phyloP scores from a whole-genome alignment of 2,329 filamentous ascomycete species.

The Nakataea oryzae region DNA sequence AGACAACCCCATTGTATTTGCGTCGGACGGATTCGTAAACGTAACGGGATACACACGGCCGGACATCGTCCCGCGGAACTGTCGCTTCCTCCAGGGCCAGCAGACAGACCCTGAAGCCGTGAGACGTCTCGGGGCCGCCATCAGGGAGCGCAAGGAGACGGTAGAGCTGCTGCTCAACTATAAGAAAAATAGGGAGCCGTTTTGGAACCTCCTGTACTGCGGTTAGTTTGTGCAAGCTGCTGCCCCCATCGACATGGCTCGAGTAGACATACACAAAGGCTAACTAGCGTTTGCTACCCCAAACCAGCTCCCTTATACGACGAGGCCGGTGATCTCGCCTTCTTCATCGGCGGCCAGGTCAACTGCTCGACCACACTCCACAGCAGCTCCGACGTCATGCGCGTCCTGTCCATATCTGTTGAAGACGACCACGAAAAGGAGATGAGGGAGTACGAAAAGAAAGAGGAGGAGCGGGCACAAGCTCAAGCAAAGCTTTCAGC shows the following conservation, averaged over 20 bases:
- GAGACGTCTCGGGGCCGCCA: conserved; percentile 23
- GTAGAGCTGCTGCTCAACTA: conserved; percentile 37
- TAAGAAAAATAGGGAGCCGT: conserved; percentile 35
- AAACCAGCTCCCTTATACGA: neutral
- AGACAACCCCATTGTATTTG: conserved; percentile 39
- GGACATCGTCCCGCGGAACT: conserved; percentile 36
- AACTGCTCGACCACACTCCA: conserved; percentile 45
- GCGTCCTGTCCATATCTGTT: conserved; percentile 22
- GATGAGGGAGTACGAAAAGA: neutral
- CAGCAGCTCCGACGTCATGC: conserved; percentile 37
- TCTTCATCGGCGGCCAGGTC: conserved; percentile 46
- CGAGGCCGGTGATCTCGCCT: conserved; percentile 31
- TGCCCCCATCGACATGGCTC: conserved; percentile 26
- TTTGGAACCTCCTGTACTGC: conserved; percentile 43
- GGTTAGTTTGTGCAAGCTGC: neutral
- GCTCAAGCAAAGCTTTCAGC: neutral
- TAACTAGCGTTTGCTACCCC: conserved; percentile 5
- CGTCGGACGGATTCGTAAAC: conserved; percentile 37
- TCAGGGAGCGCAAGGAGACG: conserved; percentile 25
- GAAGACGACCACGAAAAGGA: neutral
- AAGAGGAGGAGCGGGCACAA: too few relatives aligned
- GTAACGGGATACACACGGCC: conserved; percentile 33
- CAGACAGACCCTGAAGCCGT: conserved; percentile 27
- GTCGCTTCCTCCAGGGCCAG: conserved; percentile 34
- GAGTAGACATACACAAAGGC: conserved; percentile 26